A percentile compares a stretch with the other conserved stretches of the same genome.
Evolutionary conservation across 1,284 basidiomycete species (phyloP).

Genomic region (Cryptococcus floricola): DNA sequence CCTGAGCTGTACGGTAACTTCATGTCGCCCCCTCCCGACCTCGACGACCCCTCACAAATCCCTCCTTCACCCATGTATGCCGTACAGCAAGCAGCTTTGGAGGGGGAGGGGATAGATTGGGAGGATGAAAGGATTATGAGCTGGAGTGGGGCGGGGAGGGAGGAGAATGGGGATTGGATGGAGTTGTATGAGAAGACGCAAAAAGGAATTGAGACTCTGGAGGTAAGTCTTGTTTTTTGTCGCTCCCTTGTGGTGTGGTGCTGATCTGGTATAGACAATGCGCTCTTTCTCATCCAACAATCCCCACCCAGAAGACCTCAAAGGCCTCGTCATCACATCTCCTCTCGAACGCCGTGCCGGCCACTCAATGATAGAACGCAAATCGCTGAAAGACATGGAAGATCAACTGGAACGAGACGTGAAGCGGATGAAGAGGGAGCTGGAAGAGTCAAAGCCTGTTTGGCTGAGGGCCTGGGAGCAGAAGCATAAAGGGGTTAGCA

Average conservation of each 20-base stretch:
- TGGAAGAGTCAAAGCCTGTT: constrained; percentile 33
- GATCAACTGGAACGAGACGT: constrained; percentile 25
- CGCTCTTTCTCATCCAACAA: constrained; percentile 10
- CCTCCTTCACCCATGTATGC: constrained; percentile 25
- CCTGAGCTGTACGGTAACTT: constrained; percentile 24
- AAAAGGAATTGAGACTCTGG: constrained; percentile 12
- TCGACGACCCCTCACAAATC: constrained; percentile 11
- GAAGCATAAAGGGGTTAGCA: neutral
- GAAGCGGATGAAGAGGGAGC: constrained; percentile 22
- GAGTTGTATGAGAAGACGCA: constrained; percentile 24
- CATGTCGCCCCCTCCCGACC: constrained; percentile 32
- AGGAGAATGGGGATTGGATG: constrained; percentile 36
- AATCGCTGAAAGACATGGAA: constrained; percentile 27
- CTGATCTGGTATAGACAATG: constrained; percentile 18
- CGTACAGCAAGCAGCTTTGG: constrained; percentile 12
- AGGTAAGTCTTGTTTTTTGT: constrained; percentile 8
- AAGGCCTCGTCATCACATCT: constrained; percentile 20
- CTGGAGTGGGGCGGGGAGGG: constrained; percentile 32
- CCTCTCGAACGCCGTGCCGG: neutral
- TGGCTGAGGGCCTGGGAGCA: constrained; percentile 30
- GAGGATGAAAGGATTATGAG: constrained; percentile 36
- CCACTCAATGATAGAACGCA: constrained; percentile 13
- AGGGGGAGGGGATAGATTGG: constrained; percentile 32
- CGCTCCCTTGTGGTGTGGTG: neutral
- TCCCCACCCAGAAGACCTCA: constrained; percentile 12